Base-by-base conservation (phyloP, 805 yeast species). In the Dipodascus albidus region DNA sequence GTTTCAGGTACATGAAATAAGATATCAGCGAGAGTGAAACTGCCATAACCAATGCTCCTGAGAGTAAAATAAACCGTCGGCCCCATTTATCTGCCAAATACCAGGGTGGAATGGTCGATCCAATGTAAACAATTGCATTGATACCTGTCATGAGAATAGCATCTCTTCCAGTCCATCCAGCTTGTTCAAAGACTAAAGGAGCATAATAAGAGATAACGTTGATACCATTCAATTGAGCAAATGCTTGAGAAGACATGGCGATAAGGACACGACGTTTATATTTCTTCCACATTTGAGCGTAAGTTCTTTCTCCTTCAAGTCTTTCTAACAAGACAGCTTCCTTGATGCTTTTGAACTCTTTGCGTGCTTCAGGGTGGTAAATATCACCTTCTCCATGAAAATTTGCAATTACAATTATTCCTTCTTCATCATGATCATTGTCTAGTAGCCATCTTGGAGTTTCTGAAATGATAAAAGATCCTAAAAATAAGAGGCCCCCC, bases 201-300 rank as follows among this genome's bases (percentile, higher is more conserved):
- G 96, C 96, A 70, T 89, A 89, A 69, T 90, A 90, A 1, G 95
- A 83, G 53, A 90, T 87, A 51, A 90, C 91, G 64, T 89, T 90
- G 68, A 89, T 90, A 62, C 97, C 97, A 66, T 89, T 86, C 66
- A 90, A 73, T 68, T 90, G 96, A 2, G 97, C 96, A 74, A 90
- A 88, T 72, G 87, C 80, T 65, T 87, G 95, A 1, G 96, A 84
- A 35, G 88, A 80, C 81, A 93, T 87, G 1, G 96, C 96, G 57
- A 90, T 85, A 35, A 88, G 74, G 21, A 90, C 81, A 51, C 97
- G 74, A 64, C 80, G 80, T 57, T 81, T 81, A 67, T 90, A 90
- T 55, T 84, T 73, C 50, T 78, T 72, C 73, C 89, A 84, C 79
- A 89, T 84, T 62, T 86, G 85, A 2, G 74, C 62, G 67, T 87